phyloP scores from a whole-genome alignment of 129 eudicot species.

The Flaveria ramosissima region DNA sequence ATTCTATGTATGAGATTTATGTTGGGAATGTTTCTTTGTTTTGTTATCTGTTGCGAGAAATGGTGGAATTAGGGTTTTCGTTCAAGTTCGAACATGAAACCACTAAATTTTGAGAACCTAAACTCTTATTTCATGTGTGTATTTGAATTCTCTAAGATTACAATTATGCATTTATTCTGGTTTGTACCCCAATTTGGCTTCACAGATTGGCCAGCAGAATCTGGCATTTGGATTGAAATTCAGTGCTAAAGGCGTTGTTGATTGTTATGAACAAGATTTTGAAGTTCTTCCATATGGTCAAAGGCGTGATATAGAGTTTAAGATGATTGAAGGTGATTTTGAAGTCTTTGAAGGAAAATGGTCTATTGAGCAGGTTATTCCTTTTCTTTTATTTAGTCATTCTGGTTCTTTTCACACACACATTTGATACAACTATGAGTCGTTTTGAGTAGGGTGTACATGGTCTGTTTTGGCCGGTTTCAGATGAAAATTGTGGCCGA shows the following conservation, averaged over 20 bases:
- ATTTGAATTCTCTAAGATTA: neutral
- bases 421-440: neutral
- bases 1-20: too few relatives aligned
- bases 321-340: conserved; percentile 92
- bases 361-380: conserved; percentile 75
- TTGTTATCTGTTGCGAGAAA: neutral
- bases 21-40: too few relatives aligned
- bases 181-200: conserved; percentile 23
- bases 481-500: too few relatives aligned
- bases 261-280: conserved; percentile 74
- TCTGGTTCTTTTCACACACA: neutral
- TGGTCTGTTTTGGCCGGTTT: too few relatives aligned
- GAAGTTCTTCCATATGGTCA: conserved; percentile 51
- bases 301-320: conserved; percentile 75
- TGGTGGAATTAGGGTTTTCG: conserved; percentile 4
- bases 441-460: neutral
- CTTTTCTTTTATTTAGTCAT: conserved; percentile 1
- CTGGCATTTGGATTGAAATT: conserved; percentile 79
- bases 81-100: neutral
- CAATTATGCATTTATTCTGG: conserved; percentile 13
- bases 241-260: conserved; percentile 77
- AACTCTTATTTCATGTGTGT: neutral
- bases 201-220: conserved; percentile 82
- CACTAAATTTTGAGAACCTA: neutral
- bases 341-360: conserved; percentile 74